Evolutionary conservation across 2,329 filamentous ascomycete species (phyloP).

Genomic region (Epichloe elymi): DNA sequence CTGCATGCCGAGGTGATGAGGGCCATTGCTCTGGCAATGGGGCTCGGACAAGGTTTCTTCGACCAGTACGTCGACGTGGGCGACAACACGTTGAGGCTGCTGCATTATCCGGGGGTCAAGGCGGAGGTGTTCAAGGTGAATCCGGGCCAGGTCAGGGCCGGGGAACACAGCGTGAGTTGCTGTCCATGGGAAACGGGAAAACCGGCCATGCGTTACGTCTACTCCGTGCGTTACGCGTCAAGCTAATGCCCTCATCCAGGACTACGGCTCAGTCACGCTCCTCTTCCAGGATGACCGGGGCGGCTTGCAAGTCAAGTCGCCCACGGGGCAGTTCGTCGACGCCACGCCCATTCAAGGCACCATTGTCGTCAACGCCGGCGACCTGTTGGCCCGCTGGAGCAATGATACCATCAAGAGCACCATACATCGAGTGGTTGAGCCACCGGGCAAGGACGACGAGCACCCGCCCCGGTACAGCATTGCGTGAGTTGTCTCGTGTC

Average conservation of each 20-base stretch:
- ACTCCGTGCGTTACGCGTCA: too few species aligned
- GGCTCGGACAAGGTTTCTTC: conserved; percentile 58
- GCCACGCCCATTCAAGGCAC: conserved; percentile 71
- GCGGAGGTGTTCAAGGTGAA: conserved; percentile 53
- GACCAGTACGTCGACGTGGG: conserved; percentile 58
- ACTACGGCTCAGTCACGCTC: conserved; percentile 48
- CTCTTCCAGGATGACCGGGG: conserved; percentile 47
- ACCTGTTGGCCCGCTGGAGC: conserved; percentile 75
- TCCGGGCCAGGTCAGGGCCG: conserved; percentile 59
- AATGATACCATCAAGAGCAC: conserved; percentile 89
- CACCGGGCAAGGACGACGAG: conserved; percentile 44
- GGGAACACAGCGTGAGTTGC: conserved; percentile 51
- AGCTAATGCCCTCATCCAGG: conserved; percentile 15
- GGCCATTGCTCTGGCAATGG: conserved; percentile 73
- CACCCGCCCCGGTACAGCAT: conserved; percentile 77
- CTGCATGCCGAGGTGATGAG: conserved; percentile 72
- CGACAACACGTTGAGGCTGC: conserved; percentile 58
- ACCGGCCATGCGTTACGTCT: background rate
- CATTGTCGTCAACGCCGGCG: conserved; percentile 80
- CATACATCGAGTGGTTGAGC: conserved; percentile 80
- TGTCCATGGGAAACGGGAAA: too few species aligned
- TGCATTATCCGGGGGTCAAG: conserved; percentile 62
- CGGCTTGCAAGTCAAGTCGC: conserved; percentile 49
- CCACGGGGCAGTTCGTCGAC: conserved; percentile 66
- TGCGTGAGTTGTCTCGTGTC: conserved; percentile 40